Evolutionary conservation across 305 asterid species (phyloP).

Genomic region (Ilex paraguariensis): DNA sequence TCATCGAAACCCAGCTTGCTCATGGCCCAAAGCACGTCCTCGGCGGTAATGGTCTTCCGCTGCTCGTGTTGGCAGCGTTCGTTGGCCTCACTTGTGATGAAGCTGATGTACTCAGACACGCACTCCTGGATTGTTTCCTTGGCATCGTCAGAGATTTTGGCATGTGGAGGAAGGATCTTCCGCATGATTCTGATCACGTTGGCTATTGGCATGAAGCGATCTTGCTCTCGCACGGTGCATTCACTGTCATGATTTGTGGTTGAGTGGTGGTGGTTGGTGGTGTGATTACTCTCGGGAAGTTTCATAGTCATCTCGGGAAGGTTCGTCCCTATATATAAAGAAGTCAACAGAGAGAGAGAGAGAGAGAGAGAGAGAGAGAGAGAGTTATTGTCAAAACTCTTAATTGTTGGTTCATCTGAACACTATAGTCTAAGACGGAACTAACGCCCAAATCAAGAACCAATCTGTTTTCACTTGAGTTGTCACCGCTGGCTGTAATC

Average conservation of each 20-base stretch:
- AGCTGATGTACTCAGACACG: conserved; percentile 84
- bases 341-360: too few species aligned
- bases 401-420: too few species aligned
- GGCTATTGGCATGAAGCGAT: conserved; percentile 94
- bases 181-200: conserved; percentile 92
- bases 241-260: conserved; percentile 26
- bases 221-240: conserved; percentile 70
- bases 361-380: too few species aligned
- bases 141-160: conserved; percentile 85
- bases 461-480: too few species aligned
- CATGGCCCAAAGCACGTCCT: conserved; percentile 97
- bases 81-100: conserved; percentile 92
- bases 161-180: conserved; percentile 73
- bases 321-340: conserved; percentile 27
- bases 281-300: conserved; percentile 24
- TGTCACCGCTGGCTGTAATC: too few species aligned
- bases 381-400: too few species aligned
- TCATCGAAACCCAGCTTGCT: conserved; percentile 88
- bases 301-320: conserved; percentile 43
- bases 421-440: too few species aligned
- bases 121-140: conserved; percentile 95
- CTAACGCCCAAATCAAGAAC: too few species aligned
- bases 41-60: conserved; percentile 91
- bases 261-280: conserved; percentile 13
- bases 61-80: conserved; percentile 97